phyloP scores from a whole-genome alignment of 2,329 filamentous ascomycete genomes.

The Alternaria brassicae region DNA sequence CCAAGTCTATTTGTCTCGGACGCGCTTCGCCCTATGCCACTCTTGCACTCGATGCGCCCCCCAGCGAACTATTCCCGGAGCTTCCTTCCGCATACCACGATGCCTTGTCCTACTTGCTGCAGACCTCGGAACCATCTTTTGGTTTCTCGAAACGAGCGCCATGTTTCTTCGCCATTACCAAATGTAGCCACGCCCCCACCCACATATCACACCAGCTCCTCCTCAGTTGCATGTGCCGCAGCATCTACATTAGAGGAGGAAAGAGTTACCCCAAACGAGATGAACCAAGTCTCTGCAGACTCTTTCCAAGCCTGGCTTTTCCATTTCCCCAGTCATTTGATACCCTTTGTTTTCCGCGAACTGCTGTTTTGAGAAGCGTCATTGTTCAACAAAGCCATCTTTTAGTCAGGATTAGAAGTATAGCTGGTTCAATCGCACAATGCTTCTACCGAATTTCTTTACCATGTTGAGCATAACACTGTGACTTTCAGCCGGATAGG shows the following conservation, averaged over 20 bases:
- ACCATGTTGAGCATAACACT: too few species aligned
- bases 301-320: constrained; percentile 23
- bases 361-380: not conserved
- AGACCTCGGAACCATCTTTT: not conserved
- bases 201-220: not conserved
- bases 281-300: not conserved
- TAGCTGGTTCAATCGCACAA: not conserved
- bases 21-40: not conserved
- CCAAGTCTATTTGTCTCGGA: not conserved
- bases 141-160: not conserved
- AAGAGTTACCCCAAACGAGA: not conserved
- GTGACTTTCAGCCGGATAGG: not conserved
- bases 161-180: not conserved
- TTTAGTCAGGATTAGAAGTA: not conserved
- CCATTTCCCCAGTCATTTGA: constrained; percentile 17
- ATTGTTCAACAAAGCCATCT: not conserved
- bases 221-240: not conserved
- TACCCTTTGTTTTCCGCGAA: constrained; percentile 24
- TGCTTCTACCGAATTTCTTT: not conserved
- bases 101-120: not conserved
- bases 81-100: constrained; percentile 1
- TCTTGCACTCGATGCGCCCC: not conserved
- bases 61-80: not conserved
- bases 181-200: not conserved
- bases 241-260: not conserved